Evolutionary conservation across 2,329 filamentous ascomycete genomes (phyloP).

Genomic region (Balansia obtecta): DNA sequence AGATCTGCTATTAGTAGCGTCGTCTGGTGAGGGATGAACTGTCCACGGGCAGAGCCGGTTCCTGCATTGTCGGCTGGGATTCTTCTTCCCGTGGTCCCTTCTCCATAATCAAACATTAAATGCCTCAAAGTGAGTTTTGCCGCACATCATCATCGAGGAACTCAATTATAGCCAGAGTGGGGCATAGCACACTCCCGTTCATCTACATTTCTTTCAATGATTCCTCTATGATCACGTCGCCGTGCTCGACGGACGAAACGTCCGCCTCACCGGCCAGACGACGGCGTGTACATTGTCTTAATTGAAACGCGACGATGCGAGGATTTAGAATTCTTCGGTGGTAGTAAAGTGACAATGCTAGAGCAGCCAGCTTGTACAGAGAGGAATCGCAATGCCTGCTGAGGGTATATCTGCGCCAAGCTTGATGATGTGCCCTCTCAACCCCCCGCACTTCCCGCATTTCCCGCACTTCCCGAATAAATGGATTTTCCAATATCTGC

Average conservation of each 20-base stretch:
- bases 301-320: constrained; percentile 31
- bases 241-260: constrained; percentile 36
- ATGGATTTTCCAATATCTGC: constrained; percentile 21
- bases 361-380: constrained; percentile 10
- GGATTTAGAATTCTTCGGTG: constrained; percentile 13
- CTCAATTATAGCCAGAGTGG: constrained; percentile 31
- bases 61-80: too few species aligned
- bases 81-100: too few species aligned
- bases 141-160: constrained; percentile 22
- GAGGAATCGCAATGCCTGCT: constrained; percentile 30
- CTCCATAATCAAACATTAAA: constrained; percentile 24
- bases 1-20: too few species aligned
- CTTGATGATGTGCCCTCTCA: constrained; percentile 38
- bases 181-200: constrained; percentile 36
- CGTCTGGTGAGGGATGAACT: too few species aligned
- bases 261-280: constrained; percentile 27
- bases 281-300: constrained; percentile 38
- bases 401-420: constrained; percentile 38
- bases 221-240: constrained; percentile 23
- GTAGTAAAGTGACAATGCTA: constrained; percentile 23
- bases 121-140: constrained; percentile 29
- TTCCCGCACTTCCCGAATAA: constrained; percentile 24
- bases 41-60: too few species aligned
- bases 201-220: constrained; percentile 31
- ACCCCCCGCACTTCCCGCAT: constrained; percentile 27